Conservation (phyloP, 139 green algal species). For the Desmodesmus armatus region DNA sequence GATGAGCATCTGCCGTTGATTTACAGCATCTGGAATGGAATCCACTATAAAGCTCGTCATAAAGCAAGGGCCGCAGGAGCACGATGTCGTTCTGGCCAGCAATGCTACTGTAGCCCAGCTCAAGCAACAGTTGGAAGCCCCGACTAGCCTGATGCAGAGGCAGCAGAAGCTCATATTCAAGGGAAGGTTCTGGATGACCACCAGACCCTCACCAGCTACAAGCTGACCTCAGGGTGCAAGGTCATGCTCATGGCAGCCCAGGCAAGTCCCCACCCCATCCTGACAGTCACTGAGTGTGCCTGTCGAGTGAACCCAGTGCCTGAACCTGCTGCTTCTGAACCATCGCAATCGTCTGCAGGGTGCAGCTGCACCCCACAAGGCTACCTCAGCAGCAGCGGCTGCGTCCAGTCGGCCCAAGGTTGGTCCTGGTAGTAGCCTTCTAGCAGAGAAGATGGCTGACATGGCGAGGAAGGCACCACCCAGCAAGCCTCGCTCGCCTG, state of each 20-base stretch:
- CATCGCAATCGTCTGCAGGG: neutral
- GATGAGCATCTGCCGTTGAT: no score
- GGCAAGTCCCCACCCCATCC: neutral
- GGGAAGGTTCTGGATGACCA: constrained; percentile 56
- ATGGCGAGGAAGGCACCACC: no score
- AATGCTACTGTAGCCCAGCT: neutral
- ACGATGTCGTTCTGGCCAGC: neutral
- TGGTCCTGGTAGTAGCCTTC: constrained; percentile 30
- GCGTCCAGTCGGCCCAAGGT: no score
- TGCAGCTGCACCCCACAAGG: neutral
- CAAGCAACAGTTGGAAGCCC: constrained; percentile 53
- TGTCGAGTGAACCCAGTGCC: neutral
- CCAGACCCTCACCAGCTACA: constrained; percentile 34
- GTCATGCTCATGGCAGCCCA: constrained; percentile 73
- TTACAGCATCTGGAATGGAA: no score
- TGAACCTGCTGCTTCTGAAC: neutral
- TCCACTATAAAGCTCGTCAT: constrained; percentile 6
- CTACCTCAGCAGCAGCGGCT: neutral
- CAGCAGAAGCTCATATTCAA: constrained; percentile 76
- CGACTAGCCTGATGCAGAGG: constrained; percentile 62
- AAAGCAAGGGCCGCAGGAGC: neutral
- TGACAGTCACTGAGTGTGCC: no score
- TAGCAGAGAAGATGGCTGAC: neutral
- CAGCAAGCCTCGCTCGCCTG: no score
- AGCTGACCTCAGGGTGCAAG: constrained; percentile 62